Base-by-base conservation (phyloP, 2,329 filamentous ascomycete genomes). In the Trichoderma simmonsii region DNA sequence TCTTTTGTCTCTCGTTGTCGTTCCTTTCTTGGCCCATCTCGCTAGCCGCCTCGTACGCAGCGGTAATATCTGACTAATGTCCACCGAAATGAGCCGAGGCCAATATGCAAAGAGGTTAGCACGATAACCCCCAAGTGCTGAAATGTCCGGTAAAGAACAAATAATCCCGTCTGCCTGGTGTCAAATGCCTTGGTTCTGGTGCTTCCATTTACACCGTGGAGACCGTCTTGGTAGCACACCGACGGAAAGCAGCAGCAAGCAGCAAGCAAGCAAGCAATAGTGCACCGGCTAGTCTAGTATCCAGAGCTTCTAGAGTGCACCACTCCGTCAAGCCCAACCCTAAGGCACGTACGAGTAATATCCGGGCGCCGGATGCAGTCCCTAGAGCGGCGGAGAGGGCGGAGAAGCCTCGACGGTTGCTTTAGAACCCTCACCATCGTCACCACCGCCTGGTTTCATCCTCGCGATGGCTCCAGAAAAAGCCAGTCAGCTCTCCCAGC, bases 281-380 rank as follows among this genome's bases (percentile, higher is more conserved):
- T 21, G 54, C 51, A 48, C 51, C 65, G 18, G 32, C 51, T 60
- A 60, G 54, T 21, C 39, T 39, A 18, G 36, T 18, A 39, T 36
- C 34, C 36, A 39, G 14, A 39, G 15, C 14, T 39, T 39, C 28
- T 9, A 12, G 48, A 32, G 48, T n/a, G 48, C 64, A 21, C 21
- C 43, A 30, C 43, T 54, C 62, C 63, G 43, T 66, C 43, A 54
- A 48, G 61, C 36, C 34, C 12, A 36, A 36, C 34, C 34, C 34
- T 24, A 63, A 18, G 24, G 36, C 21, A 34, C 51, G 34, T 24
- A 59, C 65, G 65, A 68, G 65, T 60, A 68, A 59, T 24, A 60
- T 59, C 65, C 65, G 65, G 65, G 65, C 65, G 54, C 65, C 64
- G 65, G 65, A 60, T 59, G 57, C 51, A 59, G 34, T 68, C 65